phyloP scores from a whole-genome alignment of 139 green algal genomes.

The Auxenochlorella pyrenoidosa region DNA sequence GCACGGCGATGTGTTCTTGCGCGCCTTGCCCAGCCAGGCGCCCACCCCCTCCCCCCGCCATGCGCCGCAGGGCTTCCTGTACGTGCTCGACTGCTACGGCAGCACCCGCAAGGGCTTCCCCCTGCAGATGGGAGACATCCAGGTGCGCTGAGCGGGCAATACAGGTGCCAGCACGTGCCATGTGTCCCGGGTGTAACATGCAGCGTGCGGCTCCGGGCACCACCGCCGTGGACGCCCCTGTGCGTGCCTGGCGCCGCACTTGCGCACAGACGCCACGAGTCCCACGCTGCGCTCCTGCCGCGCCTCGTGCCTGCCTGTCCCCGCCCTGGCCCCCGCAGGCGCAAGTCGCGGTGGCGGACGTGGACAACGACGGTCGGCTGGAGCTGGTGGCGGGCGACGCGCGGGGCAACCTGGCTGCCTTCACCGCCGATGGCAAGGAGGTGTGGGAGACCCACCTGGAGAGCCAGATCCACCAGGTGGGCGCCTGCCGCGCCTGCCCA shows the following conservation, averaged over 20 bases:
- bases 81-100: slow-evolving; percentile 85
- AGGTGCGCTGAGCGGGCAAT: neutral
- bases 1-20: too few species aligned
- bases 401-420: slow-evolving; percentile 89
- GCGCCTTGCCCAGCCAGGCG: neutral
- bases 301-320: too few species aligned
- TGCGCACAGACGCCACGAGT: too few species aligned
- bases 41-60: neutral
- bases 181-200: too few species aligned
- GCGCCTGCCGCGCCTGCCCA: neutral
- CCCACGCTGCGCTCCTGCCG: too few species aligned
- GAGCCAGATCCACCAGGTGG: slow-evolving; percentile 52
- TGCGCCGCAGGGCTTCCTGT: slow-evolving; percentile 85
- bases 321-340: too few species aligned
- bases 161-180: neutral
- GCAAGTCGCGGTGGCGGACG: slow-evolving; percentile 88
- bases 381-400: slow-evolving; percentile 92
- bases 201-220: too few species aligned
- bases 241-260: too few species aligned
- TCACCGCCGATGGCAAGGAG: slow-evolving; percentile 76
- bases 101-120: slow-evolving; percentile 81
- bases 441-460: slow-evolving; percentile 94
- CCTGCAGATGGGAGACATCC: slow-evolving; percentile 66
- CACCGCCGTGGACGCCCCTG: too few species aligned
- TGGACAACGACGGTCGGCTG: slow-evolving; percentile 90